Conservation (phyloP, 1,139 yeast species). For the Geotrichum europaeum region DNA sequence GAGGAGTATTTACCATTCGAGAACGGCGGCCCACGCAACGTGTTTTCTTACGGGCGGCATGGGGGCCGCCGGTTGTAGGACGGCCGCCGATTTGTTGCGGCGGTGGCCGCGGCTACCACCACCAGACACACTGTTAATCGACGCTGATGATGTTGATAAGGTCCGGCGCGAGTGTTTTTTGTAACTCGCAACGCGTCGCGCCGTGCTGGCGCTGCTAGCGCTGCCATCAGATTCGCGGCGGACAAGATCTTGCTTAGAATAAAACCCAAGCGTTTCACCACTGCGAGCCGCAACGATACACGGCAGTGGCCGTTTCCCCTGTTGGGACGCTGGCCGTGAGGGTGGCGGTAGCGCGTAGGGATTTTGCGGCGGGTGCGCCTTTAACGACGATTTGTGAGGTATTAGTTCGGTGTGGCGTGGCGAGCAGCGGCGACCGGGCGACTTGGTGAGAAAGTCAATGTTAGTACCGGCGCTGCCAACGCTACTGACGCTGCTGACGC, state of each 20-base stretch:
- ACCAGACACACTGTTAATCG: neutral
- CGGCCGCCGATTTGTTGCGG: neutral
- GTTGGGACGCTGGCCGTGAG: neutral
- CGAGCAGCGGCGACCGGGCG: slow-evolving; percentile 6
- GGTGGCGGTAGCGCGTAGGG: neutral
- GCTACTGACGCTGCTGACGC: neutral
- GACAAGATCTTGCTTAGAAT: slow-evolving; percentile 9
- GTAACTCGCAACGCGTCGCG: neutral
- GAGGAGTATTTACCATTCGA: neutral
- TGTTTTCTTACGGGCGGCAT: neutral
- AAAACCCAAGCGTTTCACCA: slow-evolving; percentile 2
- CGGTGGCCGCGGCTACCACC: neutral
- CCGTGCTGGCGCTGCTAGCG: neutral
- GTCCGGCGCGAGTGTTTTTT: neutral
- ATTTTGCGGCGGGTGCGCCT: neutral
- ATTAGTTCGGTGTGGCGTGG: slow-evolving; percentile 4
- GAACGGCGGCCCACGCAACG: neutral
- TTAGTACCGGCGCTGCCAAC: neutral
- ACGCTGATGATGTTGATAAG: neutral
- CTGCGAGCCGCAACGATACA: neutral
- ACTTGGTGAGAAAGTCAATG: neutral
- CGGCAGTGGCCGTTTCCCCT: neutral
- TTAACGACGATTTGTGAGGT: slow-evolving; percentile 5
- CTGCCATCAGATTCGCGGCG: neutral
- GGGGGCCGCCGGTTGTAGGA: neutral